A percentile compares a stretch with the other conserved stretches of the same genome.
Evolutionary conservation across 2,329 filamentous ascomycete species (phyloP).

Genomic region (Mycosphaerella arachidis): DNA sequence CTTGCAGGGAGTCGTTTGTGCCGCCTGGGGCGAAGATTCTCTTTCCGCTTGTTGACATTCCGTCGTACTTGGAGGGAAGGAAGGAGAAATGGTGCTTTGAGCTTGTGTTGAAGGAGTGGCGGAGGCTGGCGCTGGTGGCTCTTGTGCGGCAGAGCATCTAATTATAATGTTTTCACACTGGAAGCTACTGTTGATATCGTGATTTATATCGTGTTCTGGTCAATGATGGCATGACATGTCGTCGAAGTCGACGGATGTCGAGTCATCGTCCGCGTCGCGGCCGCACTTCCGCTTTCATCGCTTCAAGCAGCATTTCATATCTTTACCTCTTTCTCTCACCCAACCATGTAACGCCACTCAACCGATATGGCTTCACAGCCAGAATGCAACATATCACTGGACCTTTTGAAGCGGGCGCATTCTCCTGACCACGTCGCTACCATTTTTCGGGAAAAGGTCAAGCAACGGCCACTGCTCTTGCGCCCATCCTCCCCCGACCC

Average conservation of each 20-base stretch:
- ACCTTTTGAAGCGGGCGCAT: constrained; percentile 73
- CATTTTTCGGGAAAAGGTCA: constrained; percentile 78
- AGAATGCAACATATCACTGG: constrained; percentile 38
- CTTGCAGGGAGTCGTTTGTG: constrained; percentile 56
- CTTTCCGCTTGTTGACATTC: constrained; percentile 31
- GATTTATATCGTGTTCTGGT: neutral
- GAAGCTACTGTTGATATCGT: neutral
- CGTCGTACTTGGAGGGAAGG: neutral
- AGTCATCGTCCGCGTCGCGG: neutral
- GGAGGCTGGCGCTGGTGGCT: neutral
- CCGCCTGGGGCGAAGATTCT: constrained; percentile 61
- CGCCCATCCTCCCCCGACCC: constrained; percentile 66
- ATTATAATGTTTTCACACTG: neutral
- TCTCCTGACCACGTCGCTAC: constrained; percentile 64
- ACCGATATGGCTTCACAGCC: constrained; percentile 26
- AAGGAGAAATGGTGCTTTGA: neutral
- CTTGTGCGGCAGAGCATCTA: neutral
- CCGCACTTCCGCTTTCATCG: neutral
- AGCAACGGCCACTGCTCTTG: constrained; percentile 74
- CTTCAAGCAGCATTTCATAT: neutral
- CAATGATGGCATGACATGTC: neutral
- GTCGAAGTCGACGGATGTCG: neutral
- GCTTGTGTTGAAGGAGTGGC: neutral
- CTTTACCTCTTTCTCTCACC: neutral
- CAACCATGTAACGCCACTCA: constrained; percentile 7